Conservation (phyloP, 1,284 basidiomycete genomes). For the Apiotrichum veenhuisii region DNA sequence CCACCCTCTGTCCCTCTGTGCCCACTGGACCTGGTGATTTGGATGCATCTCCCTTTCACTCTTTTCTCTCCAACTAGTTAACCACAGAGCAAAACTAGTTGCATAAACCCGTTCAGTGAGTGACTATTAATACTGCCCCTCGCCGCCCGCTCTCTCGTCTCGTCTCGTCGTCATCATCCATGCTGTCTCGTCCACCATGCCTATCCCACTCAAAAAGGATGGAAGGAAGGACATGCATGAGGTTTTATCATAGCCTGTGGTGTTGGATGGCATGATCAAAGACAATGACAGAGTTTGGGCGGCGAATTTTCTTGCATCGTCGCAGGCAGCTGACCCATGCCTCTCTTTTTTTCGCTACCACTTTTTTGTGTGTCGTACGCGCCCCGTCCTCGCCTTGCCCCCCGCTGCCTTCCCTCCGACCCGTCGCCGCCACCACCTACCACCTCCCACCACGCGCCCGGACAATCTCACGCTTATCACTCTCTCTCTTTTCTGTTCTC, state of each 20-base stretch:
- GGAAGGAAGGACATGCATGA: background rate
- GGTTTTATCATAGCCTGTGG: background rate
- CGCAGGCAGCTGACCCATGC: background rate
- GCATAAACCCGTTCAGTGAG: constrained; percentile 14
- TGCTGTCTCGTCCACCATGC: background rate
- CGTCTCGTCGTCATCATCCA: background rate
- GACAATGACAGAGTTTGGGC: background rate
- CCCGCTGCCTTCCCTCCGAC: background rate
- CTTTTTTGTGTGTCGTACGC: background rate
- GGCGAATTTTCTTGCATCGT: constrained; percentile 5
- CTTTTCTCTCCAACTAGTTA: constrained; percentile 7
- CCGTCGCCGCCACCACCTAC: background rate
- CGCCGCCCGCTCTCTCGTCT: background rate
- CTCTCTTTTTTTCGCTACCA: background rate
- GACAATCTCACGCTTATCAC: background rate
- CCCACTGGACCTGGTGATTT: background rate
- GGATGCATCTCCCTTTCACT: background rate
- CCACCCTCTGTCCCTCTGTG: too few relatives aligned
- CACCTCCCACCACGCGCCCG: background rate
- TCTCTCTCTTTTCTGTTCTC: background rate
- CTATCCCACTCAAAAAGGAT: background rate
- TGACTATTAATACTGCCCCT: background rate
- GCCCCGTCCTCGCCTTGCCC: background rate
- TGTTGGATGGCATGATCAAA: background rate
- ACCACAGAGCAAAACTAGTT: constrained; percentile 15